These are phyloP conservation scores for Penicillium chermesinum DNA, from an alignment of 495 filamentous ascomycete species.

Conservation along the genomic window DNA sequence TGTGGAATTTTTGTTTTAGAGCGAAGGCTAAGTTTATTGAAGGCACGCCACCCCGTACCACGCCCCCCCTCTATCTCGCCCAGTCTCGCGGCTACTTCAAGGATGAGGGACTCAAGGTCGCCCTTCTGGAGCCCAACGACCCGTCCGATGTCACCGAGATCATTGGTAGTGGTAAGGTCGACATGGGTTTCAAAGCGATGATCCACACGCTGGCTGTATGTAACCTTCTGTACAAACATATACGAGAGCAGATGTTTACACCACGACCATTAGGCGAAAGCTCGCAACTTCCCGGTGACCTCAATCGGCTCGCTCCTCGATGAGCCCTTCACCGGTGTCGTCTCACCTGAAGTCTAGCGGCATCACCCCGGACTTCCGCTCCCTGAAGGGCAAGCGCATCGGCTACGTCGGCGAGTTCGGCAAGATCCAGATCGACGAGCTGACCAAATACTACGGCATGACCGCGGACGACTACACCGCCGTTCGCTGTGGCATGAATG, in stretches of 20 bases:
- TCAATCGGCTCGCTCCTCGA: constrained; percentile 66
- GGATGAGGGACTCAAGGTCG: constrained; percentile 65
- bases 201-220: constrained; percentile 64
- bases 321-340: constrained; percentile 67
- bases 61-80: constrained; percentile 63
- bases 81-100: constrained; percentile 66
- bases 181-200: constrained; percentile 73
- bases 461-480: constrained; percentile 63
- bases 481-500: constrained; percentile 60
- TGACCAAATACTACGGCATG: constrained; percentile 69
- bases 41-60: constrained; percentile 73
- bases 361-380: constrained; percentile 59
- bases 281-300: constrained; percentile 61
- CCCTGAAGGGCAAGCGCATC: constrained; percentile 61
- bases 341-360: constrained; percentile 65
- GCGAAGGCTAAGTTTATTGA: constrained; percentile 24
- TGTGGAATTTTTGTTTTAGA: too few relatives aligned
- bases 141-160: constrained; percentile 68
- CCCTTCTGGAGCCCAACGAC: constrained; percentile 66
- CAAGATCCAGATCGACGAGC: constrained; percentile 73
- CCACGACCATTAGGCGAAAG: constrained; percentile 48
- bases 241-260: too few relatives aligned
- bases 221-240: background rate
- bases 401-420: constrained; percentile 71
- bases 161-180: constrained; percentile 64